Conservation (phyloP, 352 stramenopile species). For the Globisporangium polare region DNA sequence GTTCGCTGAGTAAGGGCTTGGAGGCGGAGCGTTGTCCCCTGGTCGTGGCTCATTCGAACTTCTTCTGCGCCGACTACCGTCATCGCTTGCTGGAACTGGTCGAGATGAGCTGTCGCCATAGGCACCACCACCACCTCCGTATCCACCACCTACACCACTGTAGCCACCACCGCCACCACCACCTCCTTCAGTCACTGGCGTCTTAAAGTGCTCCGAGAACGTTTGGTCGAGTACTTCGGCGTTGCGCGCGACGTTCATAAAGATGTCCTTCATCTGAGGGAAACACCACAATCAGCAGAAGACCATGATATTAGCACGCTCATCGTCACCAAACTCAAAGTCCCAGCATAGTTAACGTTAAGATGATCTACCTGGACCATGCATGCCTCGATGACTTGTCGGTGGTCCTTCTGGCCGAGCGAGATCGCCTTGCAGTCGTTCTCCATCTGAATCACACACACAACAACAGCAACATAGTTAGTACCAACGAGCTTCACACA, state of each 20-base stretch:
- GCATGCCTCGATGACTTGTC: conserved; percentile 73
- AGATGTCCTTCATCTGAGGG: conserved; percentile 76
- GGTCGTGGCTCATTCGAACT: neutral
- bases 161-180: conserved; percentile 21
- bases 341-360: neutral
- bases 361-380: conserved; percentile 79
- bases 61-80: neutral
- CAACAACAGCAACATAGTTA: neutral
- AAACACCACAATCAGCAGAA: conserved; percentile 2
- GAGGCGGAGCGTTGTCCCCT: neutral
- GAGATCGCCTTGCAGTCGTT: conserved; percentile 89
- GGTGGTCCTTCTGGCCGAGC: conserved; percentile 67
- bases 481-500: neutral
- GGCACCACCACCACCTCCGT: neutral
- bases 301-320: neutral
- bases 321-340: neutral
- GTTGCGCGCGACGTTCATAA: conserved; percentile 65
- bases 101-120: neutral
- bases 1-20: neutral
- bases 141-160: conserved; percentile 10
- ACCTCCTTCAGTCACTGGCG: conserved; percentile 30
- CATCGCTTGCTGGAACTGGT: neutral
- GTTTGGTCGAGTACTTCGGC: conserved; percentile 88
- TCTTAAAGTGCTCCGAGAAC: conserved; percentile 88
- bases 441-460: conserved; percentile 77